Conservation (phyloP, 805 yeast genomes). For the Candida stauntonica region DNA sequence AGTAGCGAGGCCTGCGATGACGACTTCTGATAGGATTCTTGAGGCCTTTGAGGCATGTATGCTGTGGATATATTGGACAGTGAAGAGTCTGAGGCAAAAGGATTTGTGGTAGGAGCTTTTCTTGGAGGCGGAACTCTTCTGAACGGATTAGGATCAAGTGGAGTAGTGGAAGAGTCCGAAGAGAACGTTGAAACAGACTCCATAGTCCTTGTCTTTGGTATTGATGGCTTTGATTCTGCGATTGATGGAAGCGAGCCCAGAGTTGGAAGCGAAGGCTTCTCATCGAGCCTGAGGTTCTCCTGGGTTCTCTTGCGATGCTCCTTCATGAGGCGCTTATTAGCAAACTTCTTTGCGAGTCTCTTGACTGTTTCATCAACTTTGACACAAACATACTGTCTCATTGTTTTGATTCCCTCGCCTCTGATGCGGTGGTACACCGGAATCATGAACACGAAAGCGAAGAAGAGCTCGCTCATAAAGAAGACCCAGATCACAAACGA, state of each 20-base stretch:
- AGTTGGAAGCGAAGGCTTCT: conserved; percentile 9
- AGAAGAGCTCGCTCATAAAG: conserved; percentile 51
- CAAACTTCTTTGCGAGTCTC: conserved; percentile 36
- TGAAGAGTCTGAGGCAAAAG: not conserved
- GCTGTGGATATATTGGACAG: not conserved
- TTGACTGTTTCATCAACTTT: conserved; percentile 57
- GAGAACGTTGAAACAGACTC: conserved; percentile 8
- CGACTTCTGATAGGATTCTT: conserved; percentile 3
- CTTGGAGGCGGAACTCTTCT: conserved; percentile 2
- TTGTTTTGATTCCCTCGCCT: conserved; percentile 35
- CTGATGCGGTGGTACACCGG: conserved; percentile 47
- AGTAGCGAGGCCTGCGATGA: conserved; percentile 8
- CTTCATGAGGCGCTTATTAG: conserved; percentile 12
- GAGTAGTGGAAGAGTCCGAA: conserved; percentile 2
- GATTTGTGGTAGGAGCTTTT: conserved; percentile 1
- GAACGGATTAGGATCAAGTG: conserved; percentile 4
- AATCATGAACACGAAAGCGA: conserved; percentile 49
- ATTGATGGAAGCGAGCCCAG: conserved; percentile 1
- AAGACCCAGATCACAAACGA: conserved; percentile 72
- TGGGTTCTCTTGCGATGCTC: conserved; percentile 6
- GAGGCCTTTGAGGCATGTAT: conserved; percentile 3
- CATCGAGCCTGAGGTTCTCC: conserved; percentile 2
- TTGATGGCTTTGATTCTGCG: not conserved
- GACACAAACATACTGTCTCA: conserved; percentile 59
- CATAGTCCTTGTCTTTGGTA: conserved; percentile 9